Evolutionary conservation across 345 rosid species (phyloP), one percentile per base, ranked within the genome.

Genomic region (Mangifera indica): DNA sequence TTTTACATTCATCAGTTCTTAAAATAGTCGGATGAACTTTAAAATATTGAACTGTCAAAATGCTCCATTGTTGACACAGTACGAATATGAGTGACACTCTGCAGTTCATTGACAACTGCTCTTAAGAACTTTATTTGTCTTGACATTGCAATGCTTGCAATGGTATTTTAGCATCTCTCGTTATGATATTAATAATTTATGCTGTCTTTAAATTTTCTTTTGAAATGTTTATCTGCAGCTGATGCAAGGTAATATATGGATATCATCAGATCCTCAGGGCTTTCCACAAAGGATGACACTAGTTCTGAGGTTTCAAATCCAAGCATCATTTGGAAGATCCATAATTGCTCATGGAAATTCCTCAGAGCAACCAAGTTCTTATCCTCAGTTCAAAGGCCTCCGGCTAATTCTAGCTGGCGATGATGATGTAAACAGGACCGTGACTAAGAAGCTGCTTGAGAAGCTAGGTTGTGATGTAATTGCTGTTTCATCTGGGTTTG

Each of bases 191-290:
- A 17, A 10, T 61, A n/a, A 26, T 40, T 63, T 51, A 29, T 14
- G 37, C 52, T 18, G 32, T 60, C 18, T 32, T 15, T 71, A 51
- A 56, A 17, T 53, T 52, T 24, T 34, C 21, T 22, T 1, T 20
- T 60, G n/a, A 45, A 58, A 46, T 24, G 18, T 59, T 8, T 48
- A 48, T 73, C 1, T 59, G 78, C 87, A 95, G 99, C 87, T 95
- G 98, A 92, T 95, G 99, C 96, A 92, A 82, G 99, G 98, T 56
- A 85, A 89, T 62, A 88, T 95, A 72, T 88, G 93, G 93, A 88
- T 87, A 64, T 84, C 89, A 58, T 81, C 84, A 0, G 87, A 80
- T 70, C 81, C 93, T 17, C 77, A 74, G 17, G 98, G 97, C 67
- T 80, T 85, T 56, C 83, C 88, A 10, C 92, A 78, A 75, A 86